phyloP scores from a whole-genome alignment of 129 eudicot genomes.

The sunflower (Helianthus annuus) region HanXRQr2.0-SUNRISE NC_035437.2:171383906-171384405 shows the following conservation, averaged over 20 bases:
- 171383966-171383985: constrained; percentile 37
- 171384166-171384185: constrained; percentile 73
- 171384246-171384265: constrained; percentile 5
- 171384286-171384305: background rate
- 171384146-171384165: constrained; percentile 74
- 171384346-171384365: constrained; percentile 90
- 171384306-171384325: constrained; percentile 67
- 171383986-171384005: constrained; percentile 82
- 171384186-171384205: constrained; percentile 78
- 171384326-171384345: constrained; percentile 78
- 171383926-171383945: background rate
- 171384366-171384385: constrained; percentile 82
- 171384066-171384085: constrained; percentile 82
- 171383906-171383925: no score
- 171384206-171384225: constrained; percentile 84
- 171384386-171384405: constrained; percentile 83
- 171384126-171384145: constrained; percentile 76
- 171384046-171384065: constrained; percentile 80
- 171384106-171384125: constrained; percentile 98
- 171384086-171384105: constrained; percentile 94
- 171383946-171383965: background rate
- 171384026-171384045: constrained; percentile 64
- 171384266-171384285: background rate
- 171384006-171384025: constrained; percentile 83
- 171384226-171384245: constrained; percentile 84